Conservation (phyloP, 2,329 filamentous ascomycete species). For the Teratosphaeriaceae sp. region DNA sequence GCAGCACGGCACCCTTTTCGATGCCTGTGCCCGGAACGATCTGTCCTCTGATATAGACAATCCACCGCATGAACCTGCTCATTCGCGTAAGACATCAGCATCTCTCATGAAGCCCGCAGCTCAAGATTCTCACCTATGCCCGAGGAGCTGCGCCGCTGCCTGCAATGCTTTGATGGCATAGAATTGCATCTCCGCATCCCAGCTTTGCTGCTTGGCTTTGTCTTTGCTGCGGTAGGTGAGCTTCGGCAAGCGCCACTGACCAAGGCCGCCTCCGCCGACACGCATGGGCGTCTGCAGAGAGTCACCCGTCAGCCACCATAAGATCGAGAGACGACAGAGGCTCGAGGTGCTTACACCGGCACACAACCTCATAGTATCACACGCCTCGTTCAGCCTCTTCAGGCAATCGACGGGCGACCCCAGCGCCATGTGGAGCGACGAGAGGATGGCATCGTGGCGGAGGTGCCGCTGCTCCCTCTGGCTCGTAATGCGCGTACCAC, state of each 20-base stretch:
- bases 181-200: conserved; percentile 3
- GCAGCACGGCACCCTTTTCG: background rate
- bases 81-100: background rate
- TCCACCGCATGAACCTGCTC: conserved; percentile 8
- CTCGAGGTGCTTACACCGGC: background rate
- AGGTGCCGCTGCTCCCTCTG: conserved; percentile 2
- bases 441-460: background rate
- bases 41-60: conserved; percentile 5
- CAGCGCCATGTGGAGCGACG: background rate
- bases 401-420: background rate
- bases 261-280: background rate
- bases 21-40: conserved; percentile 4
- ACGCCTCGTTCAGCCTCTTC: background rate
- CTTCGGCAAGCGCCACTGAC: background rate
- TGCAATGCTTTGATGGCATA: background rate
- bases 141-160: background rate
- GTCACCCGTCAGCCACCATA: background rate
- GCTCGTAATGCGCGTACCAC: background rate
- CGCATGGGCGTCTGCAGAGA: background rate
- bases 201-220: background rate
- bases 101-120: background rate
- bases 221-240: background rate
- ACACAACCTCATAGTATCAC: background rate
- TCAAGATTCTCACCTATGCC: conserved; percentile 1
- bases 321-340: background rate